Base-by-base conservation (phyloP, 495 filamentous ascomycete genomes). In the Aspergillus affinis region DNA sequence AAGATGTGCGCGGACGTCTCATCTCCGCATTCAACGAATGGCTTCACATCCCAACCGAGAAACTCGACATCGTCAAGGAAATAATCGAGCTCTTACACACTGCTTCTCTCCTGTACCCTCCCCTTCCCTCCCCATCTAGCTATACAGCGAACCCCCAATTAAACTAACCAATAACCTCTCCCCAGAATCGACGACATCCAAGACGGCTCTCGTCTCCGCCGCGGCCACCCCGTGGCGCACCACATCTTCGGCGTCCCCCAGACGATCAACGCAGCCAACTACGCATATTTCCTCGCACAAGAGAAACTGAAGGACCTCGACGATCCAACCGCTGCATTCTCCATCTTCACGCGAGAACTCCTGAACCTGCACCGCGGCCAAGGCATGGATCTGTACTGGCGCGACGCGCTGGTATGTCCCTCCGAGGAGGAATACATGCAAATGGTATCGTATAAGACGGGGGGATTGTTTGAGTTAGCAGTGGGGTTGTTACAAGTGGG, bases 381-480 rank as follows among this genome's bases (percentile, higher is more conserved):
- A 67, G 91, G 93, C 48, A 90, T 95, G 88, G 93, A 98, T 65
- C 81, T 98, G 30, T 94, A 88, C 78, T 98, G 93, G 93, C 80
- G 90, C 7, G 90, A 96, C 73, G 87, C 86, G 3, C 74, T 95
- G 27, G 89, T 82, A 15, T 94, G 89, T 71, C 93, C 93, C n/a
- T 88, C 84, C 21, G 90, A 93, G 71, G 88, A 91, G 54, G 91
- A 97, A 65, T 98, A 98, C 73, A 80, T 97, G 9, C 88, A 92
- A 67, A 97, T 97, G 93, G 91, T 96, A 20, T 80, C 82, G 52
- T 92, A 95, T 75, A 97, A 98, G 75, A 98, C 93, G 1, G 93
- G 93, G 15, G 92, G 92, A 1, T 79, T 97, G 7, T 97, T 98
- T 78, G 82, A 91, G 47, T 75, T 98, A 13, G 90, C 89, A 17